These are phyloP conservation scores for Trypanosoma cruzi DNA, from an alignment of 208 protist genomes.

Conservation along the genomic window DNA sequence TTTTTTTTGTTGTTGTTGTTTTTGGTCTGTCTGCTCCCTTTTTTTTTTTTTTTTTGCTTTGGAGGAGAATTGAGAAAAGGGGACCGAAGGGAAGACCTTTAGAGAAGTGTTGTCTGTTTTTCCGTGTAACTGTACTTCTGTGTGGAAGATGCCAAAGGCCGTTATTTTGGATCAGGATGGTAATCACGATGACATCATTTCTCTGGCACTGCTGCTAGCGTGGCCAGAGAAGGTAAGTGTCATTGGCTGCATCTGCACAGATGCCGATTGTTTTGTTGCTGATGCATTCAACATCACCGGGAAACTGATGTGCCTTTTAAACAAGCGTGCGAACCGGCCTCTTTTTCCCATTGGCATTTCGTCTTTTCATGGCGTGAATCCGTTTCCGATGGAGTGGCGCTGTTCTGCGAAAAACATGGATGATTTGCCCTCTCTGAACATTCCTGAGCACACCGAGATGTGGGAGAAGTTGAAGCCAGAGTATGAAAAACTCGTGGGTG, in stretches of 20 bases:
- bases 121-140: not conserved
- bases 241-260: slow-evolving; percentile 82
- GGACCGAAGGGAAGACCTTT: not conserved
- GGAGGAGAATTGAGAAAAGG: not conserved
- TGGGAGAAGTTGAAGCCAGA: slow-evolving; percentile 49
- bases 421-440: slow-evolving; percentile 83
- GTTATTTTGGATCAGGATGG: slow-evolving; percentile 92
- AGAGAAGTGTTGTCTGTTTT: not conserved
- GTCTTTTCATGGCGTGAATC: slow-evolving; percentile 80
- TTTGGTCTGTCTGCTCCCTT: not conserved
- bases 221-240: slow-evolving; percentile 73
- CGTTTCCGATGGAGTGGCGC: slow-evolving; percentile 85
- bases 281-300: slow-evolving; percentile 73
- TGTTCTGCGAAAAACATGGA: slow-evolving; percentile 85
- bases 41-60: not conserved
- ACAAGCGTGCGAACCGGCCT: slow-evolving; percentile 35
- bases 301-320: slow-evolving; percentile 80
- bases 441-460: slow-evolving; percentile 44
- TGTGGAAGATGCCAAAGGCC: slow-evolving; percentile 33
- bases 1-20: not conserved
- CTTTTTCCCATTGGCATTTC: slow-evolving; percentile 76
- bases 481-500: slow-evolving; percentile 59
- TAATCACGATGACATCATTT: slow-evolving; percentile 85
- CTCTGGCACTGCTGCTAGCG: slow-evolving; percentile 71
- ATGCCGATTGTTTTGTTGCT: slow-evolving; percentile 85